Base-by-base conservation (phyloP, 805 yeast species). In the Pichia manshurica region DNA sequence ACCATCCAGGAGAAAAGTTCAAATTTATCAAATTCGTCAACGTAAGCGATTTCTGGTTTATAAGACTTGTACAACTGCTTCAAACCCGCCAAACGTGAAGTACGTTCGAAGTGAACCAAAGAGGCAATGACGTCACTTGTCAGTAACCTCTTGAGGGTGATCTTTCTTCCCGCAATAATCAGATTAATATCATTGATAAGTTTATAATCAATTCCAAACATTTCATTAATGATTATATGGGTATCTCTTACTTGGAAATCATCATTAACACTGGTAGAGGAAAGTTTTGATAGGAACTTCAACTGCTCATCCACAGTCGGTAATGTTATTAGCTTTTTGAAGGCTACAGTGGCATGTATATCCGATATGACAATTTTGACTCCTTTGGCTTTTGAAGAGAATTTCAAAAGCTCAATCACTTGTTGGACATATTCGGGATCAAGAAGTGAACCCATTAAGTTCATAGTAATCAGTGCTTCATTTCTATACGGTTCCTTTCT, bases 401-500 rank as follows among this genome's bases (percentile, higher is more conserved):
- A 58, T 35, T 62, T 53, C 31, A 74, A 52, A 0, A 73, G 50
- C 29, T 66, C 66, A 19, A 62, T 44, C 9, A 84, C 56, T 58
- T 83, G 87, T 4, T 63, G 51, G 25, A 74, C 54, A 7, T 75
- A 66, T 4, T 57, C 39, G 2, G 53, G 28, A 2, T 69, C 56
- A 23, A 68, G 64, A 48, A 82, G 73, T 55, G 81, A 78, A 33
- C 87, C 93, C 45, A 81, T 69, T 10, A 84, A 53, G 63, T 87
- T 80, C 8, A 81, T 39, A 1, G 68, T 60, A 10, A 54, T 48
- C 4, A 49, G 44, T 6, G 52, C 20, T 15, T 40, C 46, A 15
- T 42, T 38, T 21, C 34, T 29, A 8, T 36, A 20, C 16, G 37
- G 39, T 8, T 20, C 29, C 35, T 21, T 39, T 36, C 28, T 15